Evolutionary conservation across 306 rosid species (phyloP).

Genomic region (Malus sylvestris): DNA sequence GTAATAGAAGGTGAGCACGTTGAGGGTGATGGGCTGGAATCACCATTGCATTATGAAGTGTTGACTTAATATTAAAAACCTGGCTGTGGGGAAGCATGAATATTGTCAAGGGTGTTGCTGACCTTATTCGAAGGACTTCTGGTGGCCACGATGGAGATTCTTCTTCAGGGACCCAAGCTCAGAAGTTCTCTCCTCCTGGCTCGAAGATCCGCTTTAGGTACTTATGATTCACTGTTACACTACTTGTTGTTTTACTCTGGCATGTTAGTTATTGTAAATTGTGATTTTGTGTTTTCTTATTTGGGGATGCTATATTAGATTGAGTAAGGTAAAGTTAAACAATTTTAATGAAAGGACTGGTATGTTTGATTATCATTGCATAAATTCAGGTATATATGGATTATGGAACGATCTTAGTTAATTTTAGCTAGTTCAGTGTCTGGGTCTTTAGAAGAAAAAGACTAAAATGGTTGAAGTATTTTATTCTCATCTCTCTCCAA

Average conservation of each 20-base stretch:
- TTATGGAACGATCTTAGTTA: constrained; percentile 1
- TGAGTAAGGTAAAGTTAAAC: not conserved
- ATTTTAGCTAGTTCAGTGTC: not conserved
- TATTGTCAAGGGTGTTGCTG: constrained; percentile 95
- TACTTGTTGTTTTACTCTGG: not conserved
- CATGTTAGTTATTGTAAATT: not conserved
- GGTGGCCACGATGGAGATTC: constrained; percentile 56
- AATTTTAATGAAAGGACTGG: not conserved
- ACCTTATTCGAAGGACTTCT: constrained; percentile 88
- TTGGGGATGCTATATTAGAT: not conserved
- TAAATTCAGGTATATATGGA: constrained; percentile 8
- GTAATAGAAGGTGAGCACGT: not conserved
- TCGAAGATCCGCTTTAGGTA: constrained; percentile 87
- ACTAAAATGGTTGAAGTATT: not conserved
- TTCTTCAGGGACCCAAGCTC: constrained; percentile 50
- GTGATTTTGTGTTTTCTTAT: not conserved
- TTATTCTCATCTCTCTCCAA: not conserved
- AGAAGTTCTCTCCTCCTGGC: constrained; percentile 55
- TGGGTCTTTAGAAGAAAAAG: not conserved
- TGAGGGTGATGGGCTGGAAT: constrained; percentile 37
- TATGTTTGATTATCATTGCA: not conserved
- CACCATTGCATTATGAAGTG: constrained; percentile 19
- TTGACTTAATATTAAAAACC: constrained; percentile 22
- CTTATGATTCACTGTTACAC: not conserved
- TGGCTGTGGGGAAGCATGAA: constrained; percentile 59